Conservation (phyloP, 2,329 filamentous ascomycete species). For the Corinectria fuckeliana region DNA sequence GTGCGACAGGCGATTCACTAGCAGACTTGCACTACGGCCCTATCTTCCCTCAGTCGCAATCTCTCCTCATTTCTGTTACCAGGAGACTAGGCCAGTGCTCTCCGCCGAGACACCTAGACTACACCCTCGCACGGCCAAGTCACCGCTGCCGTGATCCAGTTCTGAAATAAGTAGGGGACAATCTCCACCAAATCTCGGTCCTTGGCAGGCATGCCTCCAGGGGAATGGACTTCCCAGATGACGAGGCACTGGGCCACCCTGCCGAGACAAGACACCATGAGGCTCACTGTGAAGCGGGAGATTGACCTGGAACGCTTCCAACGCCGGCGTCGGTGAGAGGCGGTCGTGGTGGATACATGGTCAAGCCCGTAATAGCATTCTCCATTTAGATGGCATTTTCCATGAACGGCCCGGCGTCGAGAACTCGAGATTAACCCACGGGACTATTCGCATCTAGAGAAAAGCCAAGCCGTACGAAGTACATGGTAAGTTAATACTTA, state of each 20-base stretch:
- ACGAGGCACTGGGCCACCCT: constrained; percentile 12
- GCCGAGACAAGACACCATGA: neutral
- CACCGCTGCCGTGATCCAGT: constrained; percentile 7
- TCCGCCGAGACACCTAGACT: neutral
- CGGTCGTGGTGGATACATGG: neutral
- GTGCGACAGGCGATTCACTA: neutral
- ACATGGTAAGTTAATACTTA: no score
- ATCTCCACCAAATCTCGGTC: constrained; percentile 37
- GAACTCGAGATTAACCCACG: neutral
- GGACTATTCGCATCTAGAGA: neutral
- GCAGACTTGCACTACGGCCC: neutral
- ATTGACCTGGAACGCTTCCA: constrained; percentile 27
- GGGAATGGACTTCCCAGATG: constrained; percentile 3
- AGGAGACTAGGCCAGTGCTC: neutral
- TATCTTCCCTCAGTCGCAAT: neutral
- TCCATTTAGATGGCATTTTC: neutral
- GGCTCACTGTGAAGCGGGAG: constrained; percentile 13
- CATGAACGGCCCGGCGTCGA: neutral
- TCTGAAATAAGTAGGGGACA: constrained; percentile 36
- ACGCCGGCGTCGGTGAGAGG: neutral
- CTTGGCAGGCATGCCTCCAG: constrained; percentile 11
- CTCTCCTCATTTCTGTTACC: constrained; percentile 14
- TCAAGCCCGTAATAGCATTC: neutral
- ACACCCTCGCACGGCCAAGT: constrained; percentile 25
- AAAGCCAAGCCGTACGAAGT: neutral